These are phyloP conservation scores for Backusella tarrabulga DNA, from an alignment of 192 early-diverging fungal species.

Conservation along the genomic window DNA sequence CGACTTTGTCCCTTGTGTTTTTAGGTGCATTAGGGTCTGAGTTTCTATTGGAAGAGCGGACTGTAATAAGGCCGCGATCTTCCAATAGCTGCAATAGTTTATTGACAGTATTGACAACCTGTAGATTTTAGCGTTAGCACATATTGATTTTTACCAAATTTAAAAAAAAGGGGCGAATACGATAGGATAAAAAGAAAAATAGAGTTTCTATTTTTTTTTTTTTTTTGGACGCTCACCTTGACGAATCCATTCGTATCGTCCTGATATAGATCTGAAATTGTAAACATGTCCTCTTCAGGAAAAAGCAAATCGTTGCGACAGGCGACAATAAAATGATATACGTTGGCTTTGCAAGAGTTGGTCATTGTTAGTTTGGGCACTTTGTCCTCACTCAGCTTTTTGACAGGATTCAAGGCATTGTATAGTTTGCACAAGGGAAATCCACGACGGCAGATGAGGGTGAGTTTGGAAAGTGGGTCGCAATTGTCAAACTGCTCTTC, in stretches of 20 bases:
- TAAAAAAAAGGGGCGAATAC: neutral
- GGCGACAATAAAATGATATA: conserved; percentile 85
- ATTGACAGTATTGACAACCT: conserved; percentile 84
- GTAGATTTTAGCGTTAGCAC: neutral
- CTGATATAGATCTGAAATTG: conserved; percentile 85
- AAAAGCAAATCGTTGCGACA: conserved; percentile 77
- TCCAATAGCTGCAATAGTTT: conserved; percentile 78
- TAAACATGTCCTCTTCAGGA: conserved; percentile 76
- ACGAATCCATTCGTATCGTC: conserved; percentile 98
- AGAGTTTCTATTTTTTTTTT: neutral
- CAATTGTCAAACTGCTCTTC: neutral
- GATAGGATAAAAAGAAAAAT: neutral
- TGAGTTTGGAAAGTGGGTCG: conserved; percentile 71
- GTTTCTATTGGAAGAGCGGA: conserved; percentile 35
- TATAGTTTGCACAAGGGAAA: conserved; percentile 68
- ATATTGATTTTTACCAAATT: conserved; percentile 60
- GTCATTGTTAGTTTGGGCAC: conserved; percentile 46
- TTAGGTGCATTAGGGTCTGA: conserved; percentile 60
- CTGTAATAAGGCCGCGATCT: conserved; percentile 52
- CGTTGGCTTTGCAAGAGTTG: conserved; percentile 79
- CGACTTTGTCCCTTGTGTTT: conserved; percentile 82
- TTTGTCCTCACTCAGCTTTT: conserved; percentile 52
- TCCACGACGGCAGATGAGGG: conserved; percentile 71
- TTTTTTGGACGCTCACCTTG: conserved; percentile 57
- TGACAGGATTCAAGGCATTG: conserved; percentile 63